Conservation (phyloP, 1,139 yeast genomes). For the Magnusiomyces fungicola region DNA sequence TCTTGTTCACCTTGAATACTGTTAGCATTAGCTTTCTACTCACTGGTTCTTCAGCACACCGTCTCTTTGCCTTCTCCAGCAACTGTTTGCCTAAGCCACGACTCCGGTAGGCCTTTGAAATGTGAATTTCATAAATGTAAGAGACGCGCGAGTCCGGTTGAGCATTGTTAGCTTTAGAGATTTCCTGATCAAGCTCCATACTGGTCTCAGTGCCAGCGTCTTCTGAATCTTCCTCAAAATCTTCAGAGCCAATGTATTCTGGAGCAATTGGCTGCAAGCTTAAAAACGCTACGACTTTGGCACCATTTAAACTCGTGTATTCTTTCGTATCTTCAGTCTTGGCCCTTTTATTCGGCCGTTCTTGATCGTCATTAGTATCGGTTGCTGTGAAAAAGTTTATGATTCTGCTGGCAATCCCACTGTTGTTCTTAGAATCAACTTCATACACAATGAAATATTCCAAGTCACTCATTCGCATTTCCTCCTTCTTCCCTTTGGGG, state of each 20-base stretch:
- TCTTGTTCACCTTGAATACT: slow-evolving; percentile 23
- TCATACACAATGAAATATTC: slow-evolving; percentile 26
- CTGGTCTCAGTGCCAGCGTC: not conserved
- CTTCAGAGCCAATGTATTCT: slow-evolving; percentile 11
- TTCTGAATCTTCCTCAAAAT: slow-evolving; percentile 11
- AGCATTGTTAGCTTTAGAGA: slow-evolving; percentile 23
- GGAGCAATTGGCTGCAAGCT: slow-evolving; percentile 37
- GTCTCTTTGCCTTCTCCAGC: slow-evolving; percentile 24
- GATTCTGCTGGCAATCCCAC: no score
- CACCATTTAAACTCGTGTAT: no score
- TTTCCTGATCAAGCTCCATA: not conserved
- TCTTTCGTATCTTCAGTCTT: no score
- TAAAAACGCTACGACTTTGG: slow-evolving; percentile 38
- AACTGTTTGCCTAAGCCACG: slow-evolving; percentile 35
- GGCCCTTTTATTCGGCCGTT: no score
- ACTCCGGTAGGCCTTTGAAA: slow-evolving; percentile 33
- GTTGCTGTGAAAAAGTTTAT: no score
- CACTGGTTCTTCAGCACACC: slow-evolving; percentile 7
- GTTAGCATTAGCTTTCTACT: slow-evolving; percentile 11
- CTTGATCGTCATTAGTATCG: no score
- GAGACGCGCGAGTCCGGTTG: slow-evolving; percentile 37
- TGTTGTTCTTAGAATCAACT: no score
- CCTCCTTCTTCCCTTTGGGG: slow-evolving; percentile 36
- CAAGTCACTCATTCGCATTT: slow-evolving; percentile 43
- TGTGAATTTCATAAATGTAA: slow-evolving; percentile 51